Evolutionary conservation across 2,329 filamentous ascomycete genomes (phyloP).

Genomic region (Trichophyton schoenleinii): DNA sequence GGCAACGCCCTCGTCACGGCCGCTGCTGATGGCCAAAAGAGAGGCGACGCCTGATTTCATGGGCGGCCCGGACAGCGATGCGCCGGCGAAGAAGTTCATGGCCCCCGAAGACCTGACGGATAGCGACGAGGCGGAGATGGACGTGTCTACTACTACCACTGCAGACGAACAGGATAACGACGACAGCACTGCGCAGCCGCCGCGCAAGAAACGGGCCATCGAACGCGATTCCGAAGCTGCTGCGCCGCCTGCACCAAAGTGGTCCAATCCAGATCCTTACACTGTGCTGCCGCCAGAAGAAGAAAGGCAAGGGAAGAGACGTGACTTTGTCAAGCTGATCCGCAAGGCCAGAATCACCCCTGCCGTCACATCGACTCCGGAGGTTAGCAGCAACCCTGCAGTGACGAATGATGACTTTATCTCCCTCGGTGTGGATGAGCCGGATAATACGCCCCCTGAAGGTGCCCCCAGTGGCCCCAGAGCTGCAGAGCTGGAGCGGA

Average conservation of each 20-base stretch:
- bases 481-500: slow-evolving; percentile 15
- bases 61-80: slow-evolving; percentile 15
- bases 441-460: slow-evolving; percentile 19
- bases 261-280: slow-evolving; percentile 95
- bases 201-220: slow-evolving; percentile 29
- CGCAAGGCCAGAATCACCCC: slow-evolving; percentile 63
- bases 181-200: slow-evolving; percentile 19
- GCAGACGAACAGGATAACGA: slow-evolving; percentile 22
- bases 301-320: slow-evolving; percentile 59
- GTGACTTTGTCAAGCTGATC: slow-evolving; percentile 81
- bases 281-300: slow-evolving; percentile 72
- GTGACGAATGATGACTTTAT: slow-evolving; percentile 69
- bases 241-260: slow-evolving; percentile 48
- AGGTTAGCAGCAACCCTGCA: slow-evolving; percentile 43
- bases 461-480: slow-evolving; percentile 28
- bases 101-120: slow-evolving; percentile 31
- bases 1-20: slow-evolving; percentile 27
- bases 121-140: slow-evolving; percentile 36
- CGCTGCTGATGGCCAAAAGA: slow-evolving; percentile 23
- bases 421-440: slow-evolving; percentile 43
- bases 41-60: slow-evolving; percentile 29
- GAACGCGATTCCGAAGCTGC: slow-evolving; percentile 13
- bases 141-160: slow-evolving; percentile 21
- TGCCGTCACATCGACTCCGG: slow-evolving; percentile 32
- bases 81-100: slow-evolving; percentile 25